These are phyloP conservation scores for Setaria viridis DNA, from an alignment of 202 grass and related monocot genomes.

Conservation along the genomic window DNA sequence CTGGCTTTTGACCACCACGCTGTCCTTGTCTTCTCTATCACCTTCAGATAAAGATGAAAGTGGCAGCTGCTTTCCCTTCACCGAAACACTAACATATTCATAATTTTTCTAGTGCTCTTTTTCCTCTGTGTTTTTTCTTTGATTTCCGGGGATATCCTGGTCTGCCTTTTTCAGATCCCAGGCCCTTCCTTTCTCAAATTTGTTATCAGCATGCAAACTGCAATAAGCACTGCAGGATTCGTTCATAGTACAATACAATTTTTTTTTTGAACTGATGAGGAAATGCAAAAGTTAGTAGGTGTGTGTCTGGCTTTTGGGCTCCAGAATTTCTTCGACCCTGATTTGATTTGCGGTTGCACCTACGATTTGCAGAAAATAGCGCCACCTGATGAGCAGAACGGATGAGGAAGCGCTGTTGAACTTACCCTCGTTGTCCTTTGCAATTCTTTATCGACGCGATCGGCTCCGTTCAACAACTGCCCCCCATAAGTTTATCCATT, in stretches of 20 bases:
- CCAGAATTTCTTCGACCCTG: background rate
- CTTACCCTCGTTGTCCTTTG: background rate
- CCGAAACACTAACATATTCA: background rate
- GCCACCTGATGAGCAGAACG: conserved; percentile 32
- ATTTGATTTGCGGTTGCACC: conserved; percentile 25
- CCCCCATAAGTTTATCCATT: background rate
- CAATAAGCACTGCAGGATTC: background rate
- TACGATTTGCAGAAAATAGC: conserved; percentile 17
- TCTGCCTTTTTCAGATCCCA: conserved; percentile 49
- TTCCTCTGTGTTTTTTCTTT: background rate
- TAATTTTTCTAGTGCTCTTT: background rate
- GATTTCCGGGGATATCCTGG: conserved; percentile 48
- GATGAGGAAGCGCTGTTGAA: conserved; percentile 26
- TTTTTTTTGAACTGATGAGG: background rate
- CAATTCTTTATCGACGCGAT: background rate
- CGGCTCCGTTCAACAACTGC: conserved; percentile 17
- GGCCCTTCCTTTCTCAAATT: conserved; percentile 1
- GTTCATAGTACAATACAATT: background rate
- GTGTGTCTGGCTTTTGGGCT: conserved; percentile 45
- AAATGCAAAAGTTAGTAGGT: conserved; percentile 28
- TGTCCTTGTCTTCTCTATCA: conserved; percentile 38
- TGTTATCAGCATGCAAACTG: background rate
- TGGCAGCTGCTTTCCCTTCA: background rate
- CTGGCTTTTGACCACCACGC: conserved; percentile 46
- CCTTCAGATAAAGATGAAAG: conserved; percentile 39